Base-by-base conservation (phyloP, 2,329 filamentous ascomycete genomes). In the Exophiala lecanii-corni region DNA sequence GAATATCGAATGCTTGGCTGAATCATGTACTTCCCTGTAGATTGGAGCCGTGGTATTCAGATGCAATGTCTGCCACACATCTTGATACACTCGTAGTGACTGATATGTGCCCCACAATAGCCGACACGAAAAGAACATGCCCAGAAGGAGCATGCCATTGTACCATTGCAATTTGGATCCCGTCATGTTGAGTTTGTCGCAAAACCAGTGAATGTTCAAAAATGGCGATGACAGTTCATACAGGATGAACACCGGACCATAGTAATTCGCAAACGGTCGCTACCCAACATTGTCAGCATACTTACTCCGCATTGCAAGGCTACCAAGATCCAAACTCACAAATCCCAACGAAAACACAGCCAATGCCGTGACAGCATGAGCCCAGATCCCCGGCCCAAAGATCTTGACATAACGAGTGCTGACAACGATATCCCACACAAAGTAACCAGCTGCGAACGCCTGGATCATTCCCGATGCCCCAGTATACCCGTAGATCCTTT, bases 171-270 rank as follows among this genome's bases (percentile, higher is more conserved):
- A 59, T 37, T 67, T 70, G 37, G 72, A 75, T 39, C 79, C 79
- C 3, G 79, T 83, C 64, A 81, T 73, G 59, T 75, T 73, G 59
- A 82, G 67, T 64, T 83, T 83, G 59, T 83, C 79, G 58, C 78
- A 77, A 68, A 83, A 82, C 79, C 79, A 83, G 66, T 83, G 79
- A 59, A 82, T 75, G 62, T 83, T 83, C 50, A 82, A 70, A 61
- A 82, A 82, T 6, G 79, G 79, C 49, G 73, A 75, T 30, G 76
- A 81, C 51, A 83, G 75, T 58, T 83, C 79, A 65, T 82, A 83
- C 54, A 83, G 76, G 55, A 83, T 78, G 64, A 83, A 83, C 4
- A 73, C 73, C 1, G 78, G 75, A 13, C 71, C 75, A 61, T 82
- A 83, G 68, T 72, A 82, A 61, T 81, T 81, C 47, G 81, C 65